phyloP scores from a whole-genome alignment of 2,329 filamentous ascomycete species.

The Lasiodiplodia sp. region DNA sequence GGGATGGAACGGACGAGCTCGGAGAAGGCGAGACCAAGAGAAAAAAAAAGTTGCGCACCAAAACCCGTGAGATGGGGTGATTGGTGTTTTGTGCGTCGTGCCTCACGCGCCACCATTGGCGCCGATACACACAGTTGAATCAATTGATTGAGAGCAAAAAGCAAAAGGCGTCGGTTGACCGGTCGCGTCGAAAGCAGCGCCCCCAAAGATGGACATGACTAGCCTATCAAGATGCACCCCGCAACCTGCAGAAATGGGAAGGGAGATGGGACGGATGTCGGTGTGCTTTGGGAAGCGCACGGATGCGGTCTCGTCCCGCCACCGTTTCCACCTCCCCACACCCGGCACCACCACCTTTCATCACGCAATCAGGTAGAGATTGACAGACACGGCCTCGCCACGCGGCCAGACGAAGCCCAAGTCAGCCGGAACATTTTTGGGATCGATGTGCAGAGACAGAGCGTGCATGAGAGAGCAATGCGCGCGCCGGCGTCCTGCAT shows the following conservation, averaged over 20 bases:
- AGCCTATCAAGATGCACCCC: background rate
- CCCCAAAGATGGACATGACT: background rate
- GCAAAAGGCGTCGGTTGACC: background rate
- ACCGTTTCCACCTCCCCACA: background rate
- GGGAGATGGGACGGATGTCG: constrained; percentile 15
- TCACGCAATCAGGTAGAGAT: background rate
- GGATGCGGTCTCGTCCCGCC: background rate
- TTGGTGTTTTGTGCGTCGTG: background rate
- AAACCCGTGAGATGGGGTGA: background rate
- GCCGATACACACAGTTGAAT: background rate
- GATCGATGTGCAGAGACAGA: background rate
- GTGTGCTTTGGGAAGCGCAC: constrained; percentile 4
- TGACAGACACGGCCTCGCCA: background rate
- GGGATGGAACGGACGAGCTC: background rate
- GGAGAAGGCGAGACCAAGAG: background rate
- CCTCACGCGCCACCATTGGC: background rate
- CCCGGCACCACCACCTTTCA: background rate
- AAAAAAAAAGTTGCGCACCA: background rate
- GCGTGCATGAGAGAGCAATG: background rate
- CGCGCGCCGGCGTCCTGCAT: no score
- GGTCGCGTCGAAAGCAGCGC: background rate
- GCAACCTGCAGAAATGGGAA: constrained; percentile 1
- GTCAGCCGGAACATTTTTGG: background rate
- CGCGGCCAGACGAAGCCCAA: background rate
- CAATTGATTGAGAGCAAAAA: background rate